phyloP scores from a whole-genome alignment of 1,284 basidiomycete species.

The Cutaneotrichosporon sp. region DNA sequence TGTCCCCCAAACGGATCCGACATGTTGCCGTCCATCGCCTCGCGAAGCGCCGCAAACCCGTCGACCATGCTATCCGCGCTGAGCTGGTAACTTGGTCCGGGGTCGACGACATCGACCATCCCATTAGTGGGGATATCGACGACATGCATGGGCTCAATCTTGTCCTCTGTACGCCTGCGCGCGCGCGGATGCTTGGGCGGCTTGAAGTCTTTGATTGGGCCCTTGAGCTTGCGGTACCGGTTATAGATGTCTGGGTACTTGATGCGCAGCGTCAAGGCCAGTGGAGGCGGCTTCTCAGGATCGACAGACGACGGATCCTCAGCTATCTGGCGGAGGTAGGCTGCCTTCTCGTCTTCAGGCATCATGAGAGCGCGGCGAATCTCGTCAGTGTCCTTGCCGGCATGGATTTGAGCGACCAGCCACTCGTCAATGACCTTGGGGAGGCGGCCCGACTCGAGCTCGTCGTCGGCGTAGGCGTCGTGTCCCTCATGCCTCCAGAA shows the following conservation, averaged over 20 bases:
- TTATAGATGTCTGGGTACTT: conserved; percentile 53
- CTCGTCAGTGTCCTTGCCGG: conserved; percentile 43
- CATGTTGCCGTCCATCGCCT: conserved; percentile 18
- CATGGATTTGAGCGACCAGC: conserved; percentile 44
- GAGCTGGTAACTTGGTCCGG: conserved; percentile 5
- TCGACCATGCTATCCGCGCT: conserved; percentile 8
- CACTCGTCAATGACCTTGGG: conserved; percentile 49
- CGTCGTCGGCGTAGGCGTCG: conserved; percentile 44
- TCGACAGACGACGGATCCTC: conserved; percentile 37
- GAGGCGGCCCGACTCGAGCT: conserved; percentile 41
- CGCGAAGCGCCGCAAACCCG: conserved; percentile 14
- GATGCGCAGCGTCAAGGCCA: conserved; percentile 43
- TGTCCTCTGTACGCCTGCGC: conserved; percentile 13
- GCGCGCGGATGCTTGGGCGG: conserved; percentile 30
- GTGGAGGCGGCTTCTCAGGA: conserved; percentile 42
- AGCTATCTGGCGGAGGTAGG: conserved; percentile 39
- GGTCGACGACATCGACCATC: conserved; percentile 9
- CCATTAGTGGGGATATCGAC: conserved; percentile 57
- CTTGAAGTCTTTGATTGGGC: conserved; percentile 45
- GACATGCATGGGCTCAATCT: not conserved
- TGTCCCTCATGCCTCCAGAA: conserved; percentile 51
- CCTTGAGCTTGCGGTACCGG: conserved; percentile 47
- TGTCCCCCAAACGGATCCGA: conserved; percentile 18
- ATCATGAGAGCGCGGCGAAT: conserved; percentile 42
- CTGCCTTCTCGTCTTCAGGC: conserved; percentile 42